phyloP scores from a whole-genome alignment of 2,329 filamentous ascomycete species.

The Xylaria polymorpha region DNA sequence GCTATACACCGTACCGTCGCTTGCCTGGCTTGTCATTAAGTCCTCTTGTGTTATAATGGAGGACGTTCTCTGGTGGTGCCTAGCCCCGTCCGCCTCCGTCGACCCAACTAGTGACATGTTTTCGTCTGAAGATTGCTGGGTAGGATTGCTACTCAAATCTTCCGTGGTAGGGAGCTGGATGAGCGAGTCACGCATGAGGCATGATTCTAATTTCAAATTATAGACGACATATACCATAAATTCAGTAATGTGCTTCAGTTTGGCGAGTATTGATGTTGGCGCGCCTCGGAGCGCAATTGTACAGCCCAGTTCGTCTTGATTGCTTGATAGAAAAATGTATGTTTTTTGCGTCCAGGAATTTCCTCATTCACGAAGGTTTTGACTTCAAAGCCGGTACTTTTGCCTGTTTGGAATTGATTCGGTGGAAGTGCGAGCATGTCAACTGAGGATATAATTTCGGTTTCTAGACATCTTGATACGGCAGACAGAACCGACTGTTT shows the following conservation, averaged over 20 bases:
- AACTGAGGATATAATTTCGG: slow-evolving; percentile 91
- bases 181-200: slow-evolving; percentile 91
- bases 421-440: slow-evolving; percentile 84
- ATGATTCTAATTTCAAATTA: slow-evolving; percentile 95
- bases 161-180: slow-evolving; percentile 79
- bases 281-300: slow-evolving; percentile 92
- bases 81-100: slow-evolving; percentile 28
- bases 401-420: slow-evolving; percentile 78
- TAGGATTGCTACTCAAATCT: slow-evolving; percentile 56
- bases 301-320: slow-evolving; percentile 88
- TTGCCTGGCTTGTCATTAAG: slow-evolving; percentile 40
- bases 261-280: slow-evolving; percentile 74
- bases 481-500: slow-evolving; percentile 96
- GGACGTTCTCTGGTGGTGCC: slow-evolving; percentile 40
- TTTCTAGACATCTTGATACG: slow-evolving; percentile 90
- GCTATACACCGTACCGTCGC: slow-evolving; percentile 40
- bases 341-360: slow-evolving; percentile 81
- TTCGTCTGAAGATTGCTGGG: slow-evolving; percentile 52
- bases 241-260: slow-evolving; percentile 92
- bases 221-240: slow-evolving; percentile 99
- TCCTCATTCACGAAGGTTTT: slow-evolving; percentile 91
- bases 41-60: slow-evolving; percentile 43
- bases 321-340: slow-evolving; percentile 94
- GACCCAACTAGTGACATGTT: slow-evolving; percentile 53
- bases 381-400: slow-evolving; percentile 89